These are phyloP conservation scores for Calvatia gigantea DNA, from an alignment of 768 basidiomycete genomes.

Conservation along the genomic window DNA sequence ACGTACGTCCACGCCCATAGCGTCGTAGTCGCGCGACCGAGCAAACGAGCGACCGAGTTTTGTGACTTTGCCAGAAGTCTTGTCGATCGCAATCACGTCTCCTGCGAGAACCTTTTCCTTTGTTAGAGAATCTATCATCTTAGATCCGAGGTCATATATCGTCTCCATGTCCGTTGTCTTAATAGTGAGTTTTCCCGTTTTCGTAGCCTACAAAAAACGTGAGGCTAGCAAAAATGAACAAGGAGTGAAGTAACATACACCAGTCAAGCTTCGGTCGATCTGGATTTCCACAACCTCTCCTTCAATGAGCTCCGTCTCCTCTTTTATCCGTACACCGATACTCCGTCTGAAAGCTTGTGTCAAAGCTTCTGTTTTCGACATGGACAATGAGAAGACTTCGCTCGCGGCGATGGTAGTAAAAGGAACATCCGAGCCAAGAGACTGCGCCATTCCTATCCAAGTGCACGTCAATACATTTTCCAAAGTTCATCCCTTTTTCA, in stretches of 20 bases:
- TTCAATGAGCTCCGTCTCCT: slow-evolving; percentile 96
- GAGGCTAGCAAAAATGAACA: slow-evolving; percentile 5
- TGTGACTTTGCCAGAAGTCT: slow-evolving; percentile 93
- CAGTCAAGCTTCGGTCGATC: slow-evolving; percentile 94
- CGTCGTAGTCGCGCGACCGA: slow-evolving; percentile 96
- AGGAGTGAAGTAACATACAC: slow-evolving; percentile 46
- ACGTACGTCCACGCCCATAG: slow-evolving; percentile 97
- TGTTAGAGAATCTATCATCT: slow-evolving; percentile 97
- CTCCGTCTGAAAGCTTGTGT: slow-evolving; percentile 95
- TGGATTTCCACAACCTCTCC: slow-evolving; percentile 99
- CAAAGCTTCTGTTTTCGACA: slow-evolving; percentile 98
- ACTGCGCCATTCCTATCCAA: slow-evolving; percentile 90
- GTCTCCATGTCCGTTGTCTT: slow-evolving; percentile 99
- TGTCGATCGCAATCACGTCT: slow-evolving; percentile 96
- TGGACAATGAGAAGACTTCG: slow-evolving; percentile 97
- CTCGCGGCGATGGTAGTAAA: slow-evolving; percentile 98
- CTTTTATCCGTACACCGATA: slow-evolving; percentile 96
- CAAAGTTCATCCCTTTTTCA: slow-evolving; percentile 5
- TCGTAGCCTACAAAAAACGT: slow-evolving; percentile 67
- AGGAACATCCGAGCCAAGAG: slow-evolving; percentile 89
- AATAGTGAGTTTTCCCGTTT: slow-evolving; percentile 95
- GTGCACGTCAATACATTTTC: slow-evolving; percentile 19
- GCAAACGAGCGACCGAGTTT: slow-evolving; percentile 97
- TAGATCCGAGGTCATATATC: slow-evolving; percentile 95
- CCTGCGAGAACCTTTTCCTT: slow-evolving; percentile 97